A percentile compares a stretch with the other conserved stretches of the same genome.
phyloP scores from a whole-genome alignment of 805 yeast genomes.

The Ogataea paraovalis region DNA sequence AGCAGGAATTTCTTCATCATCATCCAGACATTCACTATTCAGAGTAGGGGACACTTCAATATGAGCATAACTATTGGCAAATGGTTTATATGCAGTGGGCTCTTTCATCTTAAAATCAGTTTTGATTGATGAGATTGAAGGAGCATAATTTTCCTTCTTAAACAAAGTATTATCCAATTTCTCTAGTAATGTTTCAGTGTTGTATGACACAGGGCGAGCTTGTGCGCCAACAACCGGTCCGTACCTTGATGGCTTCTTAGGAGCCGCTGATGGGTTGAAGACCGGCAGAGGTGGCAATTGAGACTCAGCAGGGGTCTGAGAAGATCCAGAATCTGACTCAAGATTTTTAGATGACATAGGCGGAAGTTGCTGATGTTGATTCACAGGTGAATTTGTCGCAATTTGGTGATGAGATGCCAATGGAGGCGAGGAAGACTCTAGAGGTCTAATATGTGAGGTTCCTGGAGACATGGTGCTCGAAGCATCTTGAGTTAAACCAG shows the following conservation, averaged over 20 bases:
- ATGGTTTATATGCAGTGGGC: constrained; percentile 13
- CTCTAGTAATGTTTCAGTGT: neutral
- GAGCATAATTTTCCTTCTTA: constrained; percentile 6
- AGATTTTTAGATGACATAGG: too few relatives aligned
- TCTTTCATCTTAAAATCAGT: constrained; percentile 12
- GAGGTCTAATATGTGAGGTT: neutral
- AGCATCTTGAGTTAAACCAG: neutral
- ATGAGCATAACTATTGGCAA: constrained; percentile 3
- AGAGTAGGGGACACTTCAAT: constrained; percentile 8
- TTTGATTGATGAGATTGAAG: constrained; percentile 13
- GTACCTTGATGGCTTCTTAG: constrained; percentile 7
- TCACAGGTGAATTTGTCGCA: neutral
- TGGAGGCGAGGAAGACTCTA: neutral
- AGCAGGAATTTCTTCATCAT: constrained; percentile 2
- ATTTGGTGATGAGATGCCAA: too few relatives aligned
- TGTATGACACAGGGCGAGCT: neutral
- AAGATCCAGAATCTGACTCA: too few relatives aligned
- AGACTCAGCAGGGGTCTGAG: too few relatives aligned
- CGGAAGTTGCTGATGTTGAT: neutral
- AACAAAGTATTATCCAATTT: neutral
- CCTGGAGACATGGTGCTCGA: neutral
- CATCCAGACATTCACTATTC: constrained; percentile 1
- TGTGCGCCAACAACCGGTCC: constrained; percentile 1
- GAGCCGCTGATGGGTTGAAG: constrained; percentile 8
- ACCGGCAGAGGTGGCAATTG: constrained; percentile 1